Evolutionary conservation across 257 asterid genomes (phyloP), one percentile per base, ranked within the genome.

Genomic region (Solanum clarkiae): DNA sequence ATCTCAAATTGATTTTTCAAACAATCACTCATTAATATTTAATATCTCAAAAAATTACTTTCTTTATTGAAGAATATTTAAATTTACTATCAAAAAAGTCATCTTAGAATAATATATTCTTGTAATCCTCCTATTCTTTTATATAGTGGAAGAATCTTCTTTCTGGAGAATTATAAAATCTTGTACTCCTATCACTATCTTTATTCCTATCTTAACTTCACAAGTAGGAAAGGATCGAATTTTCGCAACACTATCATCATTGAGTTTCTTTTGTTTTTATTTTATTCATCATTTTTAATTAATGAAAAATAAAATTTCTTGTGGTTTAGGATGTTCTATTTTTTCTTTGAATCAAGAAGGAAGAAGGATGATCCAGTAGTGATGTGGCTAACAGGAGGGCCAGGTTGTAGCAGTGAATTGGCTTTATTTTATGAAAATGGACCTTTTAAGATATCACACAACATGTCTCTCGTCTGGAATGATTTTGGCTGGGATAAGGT

Each of bases 401-500:
- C 94, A n/a, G 94, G 94, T 1, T 92, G 94, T 88, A 86, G 93
- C 71, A 87, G 94, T 84, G 93, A 90, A 85, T 79, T 92, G 87
- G 94, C 94, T 57, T 75, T 92, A 87, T 92, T 92, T 84, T 92
- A 90, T 44, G 93, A 92, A 86, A 92, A 89, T 29, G 94, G 92
- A 51, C 94, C 94, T 60, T 90, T 87, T 20, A 88, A 87, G 54
- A 87, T 92, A 55, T 69, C 91, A 63, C 68, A 81, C 8, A 90
- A 89, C 72, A 84, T 90, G 62, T 89, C 94, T 63, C 85, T 92
- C 44, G 85, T 84, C 10, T 92, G 90, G 93, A 92, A 92, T 72
- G 89, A 92, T 7, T 92, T 80, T 65, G 94, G 94, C 79, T 92
- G 94, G 93, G 93, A 92, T 79, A 90, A 88, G 94, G 94, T 92